phyloP scores from a whole-genome alignment of 148 eudicot genomes.

The Fagopyrum esculentum region DNA sequence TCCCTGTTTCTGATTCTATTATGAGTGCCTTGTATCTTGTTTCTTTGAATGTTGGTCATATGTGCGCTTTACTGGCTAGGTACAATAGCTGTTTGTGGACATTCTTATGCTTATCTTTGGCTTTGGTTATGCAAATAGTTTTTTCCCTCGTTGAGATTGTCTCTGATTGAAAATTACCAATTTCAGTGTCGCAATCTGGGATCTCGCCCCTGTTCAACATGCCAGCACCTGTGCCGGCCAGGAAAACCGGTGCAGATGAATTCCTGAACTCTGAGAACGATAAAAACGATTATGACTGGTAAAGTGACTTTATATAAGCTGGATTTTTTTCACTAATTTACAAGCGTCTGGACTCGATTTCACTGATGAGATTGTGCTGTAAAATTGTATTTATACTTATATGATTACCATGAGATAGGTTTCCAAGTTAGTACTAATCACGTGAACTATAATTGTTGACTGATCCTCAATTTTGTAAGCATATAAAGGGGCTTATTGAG shows the following conservation, averaged over 20 bases:
- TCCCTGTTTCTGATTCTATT: not conserved
- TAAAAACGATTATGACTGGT: constrained; percentile 96
- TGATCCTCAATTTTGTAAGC: not conserved
- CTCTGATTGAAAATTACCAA: not conserved
- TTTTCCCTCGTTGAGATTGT: not conserved
- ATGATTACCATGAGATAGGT: not conserved
- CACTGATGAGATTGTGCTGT: not conserved
- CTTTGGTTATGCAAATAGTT: not conserved
- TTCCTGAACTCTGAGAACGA: constrained; percentile 80
- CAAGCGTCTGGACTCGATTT: not conserved
- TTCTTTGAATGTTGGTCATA: not conserved
- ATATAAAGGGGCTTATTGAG: not conserved
- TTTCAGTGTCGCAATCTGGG: constrained; percentile 26
- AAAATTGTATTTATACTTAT: not conserved
- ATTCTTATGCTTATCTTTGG: not conserved
- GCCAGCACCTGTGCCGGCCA: constrained; percentile 40
- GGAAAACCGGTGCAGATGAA: constrained; percentile 70
- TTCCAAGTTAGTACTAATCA: not conserved
- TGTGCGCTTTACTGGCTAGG: not conserved
- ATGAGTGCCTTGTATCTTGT: not conserved
- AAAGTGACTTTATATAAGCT: constrained; percentile 17
- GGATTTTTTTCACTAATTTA: not conserved
- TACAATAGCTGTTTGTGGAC: not conserved
- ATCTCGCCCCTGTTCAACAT: constrained; percentile 58
- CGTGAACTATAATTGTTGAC: not conserved